Percentiles rank a stretch among this genome's conserved stretches.
Conservation (phyloP, 352 stramenopile genomes). For the Phytophthora europaea region DNA sequence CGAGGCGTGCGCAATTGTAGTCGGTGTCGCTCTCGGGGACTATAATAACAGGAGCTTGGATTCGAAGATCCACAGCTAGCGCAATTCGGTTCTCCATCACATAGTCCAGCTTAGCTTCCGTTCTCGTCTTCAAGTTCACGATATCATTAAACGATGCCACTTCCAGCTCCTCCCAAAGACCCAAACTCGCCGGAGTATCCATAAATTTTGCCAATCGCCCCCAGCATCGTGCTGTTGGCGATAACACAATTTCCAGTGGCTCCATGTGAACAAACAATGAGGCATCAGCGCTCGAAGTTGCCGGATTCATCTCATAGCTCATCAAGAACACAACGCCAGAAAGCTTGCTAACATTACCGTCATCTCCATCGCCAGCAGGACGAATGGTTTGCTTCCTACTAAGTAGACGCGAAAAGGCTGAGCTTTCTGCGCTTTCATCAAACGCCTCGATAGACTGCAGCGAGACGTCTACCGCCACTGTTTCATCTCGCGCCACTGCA, state of each 20-base stretch:
- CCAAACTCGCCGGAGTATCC: constrained; percentile 80
- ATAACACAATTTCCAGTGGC: constrained; percentile 88
- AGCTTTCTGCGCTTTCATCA: constrained; percentile 89
- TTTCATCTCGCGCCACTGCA: constrained; percentile 71
- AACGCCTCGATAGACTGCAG: constrained; percentile 89
- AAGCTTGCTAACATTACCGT: constrained; percentile 72
- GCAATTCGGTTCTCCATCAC: constrained; percentile 90
- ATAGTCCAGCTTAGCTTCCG: constrained; percentile 91
- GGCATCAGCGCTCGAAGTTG: constrained; percentile 72
- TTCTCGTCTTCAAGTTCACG: constrained; percentile 90
- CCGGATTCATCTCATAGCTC: constrained; percentile 86
- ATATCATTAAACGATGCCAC: constrained; percentile 92
- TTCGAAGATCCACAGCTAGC: constrained; percentile 79
- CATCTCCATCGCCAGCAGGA: constrained; percentile 54
- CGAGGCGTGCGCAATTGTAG: constrained; percentile 78
- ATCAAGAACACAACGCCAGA: constrained; percentile 83
- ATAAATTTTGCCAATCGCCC: constrained; percentile 76
- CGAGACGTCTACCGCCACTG: constrained; percentile 85
- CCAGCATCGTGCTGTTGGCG: constrained; percentile 87
- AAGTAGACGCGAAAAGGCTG: constrained; percentile 83
- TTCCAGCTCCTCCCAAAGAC: constrained; percentile 89
- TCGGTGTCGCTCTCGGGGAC: constrained; percentile 86
- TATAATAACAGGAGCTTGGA: constrained; percentile 90
- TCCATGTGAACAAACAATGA: constrained; percentile 88
- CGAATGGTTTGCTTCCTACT: constrained; percentile 70